Evolutionary conservation across 1,139 yeast genomes (phyloP), one percentile per base, ranked within the genome.

Genomic region (Hansenula sp.): DNA sequence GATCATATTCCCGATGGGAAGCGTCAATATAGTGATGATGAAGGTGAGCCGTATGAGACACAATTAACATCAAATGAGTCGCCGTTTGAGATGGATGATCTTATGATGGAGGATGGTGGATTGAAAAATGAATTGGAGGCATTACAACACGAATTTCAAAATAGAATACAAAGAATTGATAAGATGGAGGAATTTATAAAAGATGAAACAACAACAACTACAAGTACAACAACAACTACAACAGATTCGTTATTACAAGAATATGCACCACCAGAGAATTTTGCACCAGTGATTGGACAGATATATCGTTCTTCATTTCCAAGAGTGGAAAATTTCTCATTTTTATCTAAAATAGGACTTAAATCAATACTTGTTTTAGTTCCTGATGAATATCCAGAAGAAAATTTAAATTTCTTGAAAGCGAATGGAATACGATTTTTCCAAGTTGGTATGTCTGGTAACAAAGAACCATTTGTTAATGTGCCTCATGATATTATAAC

Each of bases 361-460:
- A 86, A 82, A 57, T 79, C 94, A 16, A 77, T 92, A 5, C 64
- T 92, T 44, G 88, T 95, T 45, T 70, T 92, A 40, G 86, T 92
- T 14, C 95, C 97, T 0, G 98, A 92, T 57, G 90, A 83, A 29
- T 90, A 90, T 54, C 97, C 98, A 0, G 73, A 69, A 26, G 85
- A 84, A 49, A 89, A 90, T 57, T 52, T 61, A 29, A 77, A 77
- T 39, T 89, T 87, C 56, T 65, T 87, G 42, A 59, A 71, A 34
- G 66, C 70, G 32, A 71, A 88, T 38, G 71, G 72, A 20, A 88
- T 92, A 38, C 65, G 74, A 50, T 68, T 90, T 35, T 87, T 82
- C 56, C 97, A 89, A 61, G 79, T 90, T 34, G 97, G 97, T 3
- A 78, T 92, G 81, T 82, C 95, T 21, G 98, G 98, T 7, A 92